Evolutionary conservation across 805 yeast genomes (phyloP), one percentile per base, ranked within the genome.

Genomic region (Pichia cephalocereana): DNA sequence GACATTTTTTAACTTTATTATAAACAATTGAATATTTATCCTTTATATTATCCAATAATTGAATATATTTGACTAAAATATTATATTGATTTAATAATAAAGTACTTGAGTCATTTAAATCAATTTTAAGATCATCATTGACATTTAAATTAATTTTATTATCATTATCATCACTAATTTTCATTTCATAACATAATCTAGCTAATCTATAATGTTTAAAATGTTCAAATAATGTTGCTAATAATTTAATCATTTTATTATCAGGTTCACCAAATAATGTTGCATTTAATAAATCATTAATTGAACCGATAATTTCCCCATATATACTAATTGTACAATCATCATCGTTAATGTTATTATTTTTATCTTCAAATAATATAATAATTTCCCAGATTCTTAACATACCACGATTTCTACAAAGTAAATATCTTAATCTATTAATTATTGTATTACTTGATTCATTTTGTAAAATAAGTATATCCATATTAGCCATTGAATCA

Each of bases 401-500:
- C 56, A 87, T 73, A 0, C 96, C 96, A 49, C 95, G 69, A 60
- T 91, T 93, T 54, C 96, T 75, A 60, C 80, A 80, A 1, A 84
- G 83, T 55, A 93, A 69, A 58, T 86, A 89, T 45, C 95, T 74
- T 34, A 93, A 69, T 11, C 81, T 75, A 54, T 83, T 80, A 26
- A 90, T 75, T 2, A 85, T 79, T 1, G 95, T 91, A 79, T 58
- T 60, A 6, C 75, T 57, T 18, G 71, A 68, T 4, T 61, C 45
- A 45, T 69, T 64, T 8, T 65, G 70, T 6, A 71, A 64, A 9
- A 65, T 70, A 10, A 93, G 64, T 1, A 90, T 86, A 34, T 84
- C 88, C 40, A 86, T 72, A 39, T 71, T 68, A 61, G 89, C 85
- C 28, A 93, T 63, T 30, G 74, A 76, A 26, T 75, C 75, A 61